Conservation (phyloP, 2,329 filamentous ascomycete species). For the Fusarium drepaniforme region DNA sequence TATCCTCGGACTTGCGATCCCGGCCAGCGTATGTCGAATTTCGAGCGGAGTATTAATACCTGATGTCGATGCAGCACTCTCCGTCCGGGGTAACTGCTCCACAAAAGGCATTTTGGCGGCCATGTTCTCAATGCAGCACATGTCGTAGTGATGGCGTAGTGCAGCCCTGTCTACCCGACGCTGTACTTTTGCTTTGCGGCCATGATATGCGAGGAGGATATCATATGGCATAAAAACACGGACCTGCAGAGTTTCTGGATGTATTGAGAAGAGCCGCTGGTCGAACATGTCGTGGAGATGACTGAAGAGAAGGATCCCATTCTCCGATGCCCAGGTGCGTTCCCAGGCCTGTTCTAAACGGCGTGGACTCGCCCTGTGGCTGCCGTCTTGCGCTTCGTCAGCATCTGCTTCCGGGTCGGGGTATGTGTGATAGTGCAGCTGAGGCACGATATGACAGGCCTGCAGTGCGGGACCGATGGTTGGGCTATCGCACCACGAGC, state of each 20-base stretch:
- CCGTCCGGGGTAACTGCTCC: not conserved
- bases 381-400: not conserved
- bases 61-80: not conserved
- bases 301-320: not conserved
- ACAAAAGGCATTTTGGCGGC: not conserved
- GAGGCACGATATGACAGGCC: not conserved
- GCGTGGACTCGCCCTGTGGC: not conserved
- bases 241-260: not conserved
- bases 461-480: not conserved
- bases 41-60: not conserved
- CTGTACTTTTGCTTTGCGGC: not conserved
- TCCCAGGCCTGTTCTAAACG: not conserved
- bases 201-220: not conserved
- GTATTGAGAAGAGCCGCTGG: not conserved
- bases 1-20: not conserved
- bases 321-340: not conserved
- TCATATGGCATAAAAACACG: not conserved
- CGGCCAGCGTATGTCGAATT: not conserved
- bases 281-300: not conserved
- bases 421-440: not conserved
- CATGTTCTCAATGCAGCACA: slow-evolving; percentile 7
- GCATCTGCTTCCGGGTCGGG: not conserved
- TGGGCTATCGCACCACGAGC: not conserved
- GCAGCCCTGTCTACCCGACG: not conserved
- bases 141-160: not conserved